Percentiles rank a stretch among this genome's conserved stretches.
These are phyloP conservation scores for Microsporum ferrugineum DNA, from an alignment of 2,329 filamentous ascomycete genomes.

Conservation along the genomic window DNA sequence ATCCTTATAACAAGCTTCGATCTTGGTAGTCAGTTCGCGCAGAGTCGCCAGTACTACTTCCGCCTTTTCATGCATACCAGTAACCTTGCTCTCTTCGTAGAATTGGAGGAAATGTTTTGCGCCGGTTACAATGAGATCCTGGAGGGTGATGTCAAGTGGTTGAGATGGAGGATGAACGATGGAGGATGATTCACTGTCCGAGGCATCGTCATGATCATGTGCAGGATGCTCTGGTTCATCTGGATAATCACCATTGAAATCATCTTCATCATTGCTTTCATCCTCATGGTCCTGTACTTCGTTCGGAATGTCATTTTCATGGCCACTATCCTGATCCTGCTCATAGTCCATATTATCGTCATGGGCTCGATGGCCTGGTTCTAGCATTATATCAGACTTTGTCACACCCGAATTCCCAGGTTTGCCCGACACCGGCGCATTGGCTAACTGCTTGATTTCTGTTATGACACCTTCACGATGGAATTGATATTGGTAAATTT, in stretches of 20 bases:
- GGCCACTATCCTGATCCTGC: constrained; percentile 19
- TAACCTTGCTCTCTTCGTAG: constrained; percentile 67
- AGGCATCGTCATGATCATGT: constrained; percentile 42
- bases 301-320: constrained; percentile 12
- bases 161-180: not conserved
- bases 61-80: constrained; percentile 67
- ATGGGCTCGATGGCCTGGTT: constrained; percentile 9
- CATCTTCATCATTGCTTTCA: constrained; percentile 34
- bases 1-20: constrained; percentile 57
- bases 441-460: constrained; percentile 73
- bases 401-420: constrained; percentile 4
- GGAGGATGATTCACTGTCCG: constrained; percentile 57
- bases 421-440: constrained; percentile 22
- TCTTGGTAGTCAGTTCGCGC: constrained; percentile 57
- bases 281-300: constrained; percentile 28
- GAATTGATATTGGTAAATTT: constrained; percentile 90
- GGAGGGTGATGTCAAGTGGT: constrained; percentile 43
- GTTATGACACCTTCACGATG: constrained; percentile 92
- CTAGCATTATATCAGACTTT: constrained; percentile 7
- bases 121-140: constrained; percentile 60
- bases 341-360: constrained; percentile 14
- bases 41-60: constrained; percentile 62
- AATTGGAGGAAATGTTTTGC: constrained; percentile 74
- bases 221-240: constrained; percentile 32
- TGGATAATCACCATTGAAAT: constrained; percentile 43